Conservation (phyloP, 768 basidiomycete genomes). For the Russula compacta region DNA sequence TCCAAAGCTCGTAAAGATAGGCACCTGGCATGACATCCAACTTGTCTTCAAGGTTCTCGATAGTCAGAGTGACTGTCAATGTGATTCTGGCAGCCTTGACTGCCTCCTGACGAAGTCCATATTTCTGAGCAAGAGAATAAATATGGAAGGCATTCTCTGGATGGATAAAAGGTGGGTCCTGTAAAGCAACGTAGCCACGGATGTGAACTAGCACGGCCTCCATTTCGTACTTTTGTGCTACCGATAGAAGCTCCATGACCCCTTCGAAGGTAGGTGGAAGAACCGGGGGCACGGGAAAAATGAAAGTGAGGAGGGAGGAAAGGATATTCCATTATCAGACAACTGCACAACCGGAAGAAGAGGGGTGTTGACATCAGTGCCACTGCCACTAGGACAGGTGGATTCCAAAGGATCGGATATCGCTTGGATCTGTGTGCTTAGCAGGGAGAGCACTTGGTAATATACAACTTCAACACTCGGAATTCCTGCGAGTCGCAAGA, state of each 20-base stretch:
- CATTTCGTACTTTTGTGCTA: slow-evolving; percentile 1
- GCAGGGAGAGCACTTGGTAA: slow-evolving; percentile 36
- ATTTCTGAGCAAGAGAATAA: slow-evolving; percentile 2
- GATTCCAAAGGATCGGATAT: too few relatives aligned
- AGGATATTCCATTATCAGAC: not conserved
- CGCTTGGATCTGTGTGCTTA: slow-evolving; percentile 19
- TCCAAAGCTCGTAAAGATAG: slow-evolving; percentile 3
- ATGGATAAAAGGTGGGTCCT: not conserved
- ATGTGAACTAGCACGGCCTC: not conserved
- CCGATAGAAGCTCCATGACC: not conserved
- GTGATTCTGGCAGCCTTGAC: not conserved
- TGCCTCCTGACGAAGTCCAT: not conserved
- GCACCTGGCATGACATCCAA: not conserved
- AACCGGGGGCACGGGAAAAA: not conserved
- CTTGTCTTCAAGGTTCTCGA: not conserved
- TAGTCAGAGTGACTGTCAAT: not conserved
- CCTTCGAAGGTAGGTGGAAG: not conserved
- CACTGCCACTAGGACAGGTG: too few relatives aligned
- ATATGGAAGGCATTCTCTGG: not conserved
- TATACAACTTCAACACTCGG: slow-evolving; percentile 34
- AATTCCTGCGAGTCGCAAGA: slow-evolving; percentile 37
- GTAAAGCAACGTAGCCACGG: not conserved
- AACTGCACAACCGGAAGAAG: not conserved
- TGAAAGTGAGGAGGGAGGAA: not conserved
- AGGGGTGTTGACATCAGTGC: too few relatives aligned